phyloP scores from a whole-genome alignment of 1,139 yeast genomes.

The Sugiyamaella paludigena region DNA sequence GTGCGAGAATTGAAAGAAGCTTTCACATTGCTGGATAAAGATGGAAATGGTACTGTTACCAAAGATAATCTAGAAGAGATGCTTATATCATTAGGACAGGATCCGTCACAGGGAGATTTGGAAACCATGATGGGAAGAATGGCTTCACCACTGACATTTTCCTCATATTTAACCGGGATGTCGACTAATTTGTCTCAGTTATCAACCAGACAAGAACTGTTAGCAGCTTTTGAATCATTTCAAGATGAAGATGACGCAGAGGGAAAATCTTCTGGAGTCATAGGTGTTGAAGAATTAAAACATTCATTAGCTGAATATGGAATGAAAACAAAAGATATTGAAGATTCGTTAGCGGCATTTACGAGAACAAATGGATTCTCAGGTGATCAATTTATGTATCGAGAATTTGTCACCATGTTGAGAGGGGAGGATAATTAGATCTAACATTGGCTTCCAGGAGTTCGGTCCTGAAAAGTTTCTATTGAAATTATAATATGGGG shows the following conservation, averaged over 20 bases:
- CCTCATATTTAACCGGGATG: constrained; percentile 69
- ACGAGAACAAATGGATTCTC: constrained; percentile 50
- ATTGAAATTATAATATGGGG: no score
- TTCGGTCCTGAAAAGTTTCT: no score
- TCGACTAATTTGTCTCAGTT: constrained; percentile 56
- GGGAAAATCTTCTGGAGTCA: constrained; percentile 28
- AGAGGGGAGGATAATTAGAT: constrained; percentile 17
- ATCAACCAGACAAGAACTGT: constrained; percentile 59
- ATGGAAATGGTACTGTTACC: constrained; percentile 69
- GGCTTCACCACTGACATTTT: constrained; percentile 63
- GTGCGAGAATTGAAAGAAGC: constrained; percentile 50
- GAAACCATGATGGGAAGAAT: constrained; percentile 48
- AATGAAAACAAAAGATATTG: constrained; percentile 52
- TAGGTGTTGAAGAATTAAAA: constrained; percentile 53
- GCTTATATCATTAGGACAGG: constrained; percentile 51
- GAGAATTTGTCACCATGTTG: constrained; percentile 36
- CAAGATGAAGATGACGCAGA: constrained; percentile 40
- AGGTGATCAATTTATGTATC: constrained; percentile 64
- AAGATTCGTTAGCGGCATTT: constrained; percentile 54
- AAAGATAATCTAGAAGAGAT: constrained; percentile 57
- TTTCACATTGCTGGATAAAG: constrained; percentile 73
- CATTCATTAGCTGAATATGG: constrained; percentile 51
- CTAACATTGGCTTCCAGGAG: no score
- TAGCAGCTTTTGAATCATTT: constrained; percentile 62
- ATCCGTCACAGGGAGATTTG: constrained; percentile 41